Evolutionary conservation across 2,329 filamentous ascomycete species (phyloP), one percentile per base, ranked within the genome.

Genomic region (Trichoderma cornu-damae): DNA sequence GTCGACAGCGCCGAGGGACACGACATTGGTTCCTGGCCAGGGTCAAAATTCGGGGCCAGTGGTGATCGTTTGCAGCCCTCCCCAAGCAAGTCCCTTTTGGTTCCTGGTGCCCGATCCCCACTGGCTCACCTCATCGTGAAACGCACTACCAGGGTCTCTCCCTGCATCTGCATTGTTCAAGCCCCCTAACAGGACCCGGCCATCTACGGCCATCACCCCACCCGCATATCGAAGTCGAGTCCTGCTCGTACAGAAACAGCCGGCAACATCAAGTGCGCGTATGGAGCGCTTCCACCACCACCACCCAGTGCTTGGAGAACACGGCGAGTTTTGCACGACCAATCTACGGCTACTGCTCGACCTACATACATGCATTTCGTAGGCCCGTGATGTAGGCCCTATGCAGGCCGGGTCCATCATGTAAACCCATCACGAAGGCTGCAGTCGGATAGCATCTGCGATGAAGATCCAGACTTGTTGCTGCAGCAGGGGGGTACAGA

Each of bases 161-260:
- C 56, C 56, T 58, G 56, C 26, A 48, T 37, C 48, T 47, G 49
- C 56, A 53, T 53, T 58, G 56, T 53, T 42, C 43, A 54, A 37
- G 34, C 32, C 55, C 55, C 55, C 47, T 58, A 38, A 34, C 35
- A 44, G 28, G 37, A 51, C 42, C 30, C 51, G 42, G 42, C 56
- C 56, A 48, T 58, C 56, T 46, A 38, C 42, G 22, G 22, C 35
- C 49, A 51, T 53, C 56, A 47, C 48, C 44, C 49, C 51, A 43
- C 26, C 44, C 43, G 22, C 51, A 42, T n/a, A n/a, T 53, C 37
- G 35, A 37, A 24, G 32, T 46, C 26, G 34, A 18, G 49, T 22
- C 42, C 26, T 22, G 43, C 28, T 34, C 24, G 14, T 26, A 16
- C 24, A 49, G 24, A 32, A 49, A 49, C 44, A 35, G 32, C n/a